A percentile compares a stretch with the other conserved stretches of the same genome.
These are phyloP conservation scores for Aspergillus hortae DNA, from an alignment of 2,329 filamentous ascomycete species.

Conservation along the genomic window DNA sequence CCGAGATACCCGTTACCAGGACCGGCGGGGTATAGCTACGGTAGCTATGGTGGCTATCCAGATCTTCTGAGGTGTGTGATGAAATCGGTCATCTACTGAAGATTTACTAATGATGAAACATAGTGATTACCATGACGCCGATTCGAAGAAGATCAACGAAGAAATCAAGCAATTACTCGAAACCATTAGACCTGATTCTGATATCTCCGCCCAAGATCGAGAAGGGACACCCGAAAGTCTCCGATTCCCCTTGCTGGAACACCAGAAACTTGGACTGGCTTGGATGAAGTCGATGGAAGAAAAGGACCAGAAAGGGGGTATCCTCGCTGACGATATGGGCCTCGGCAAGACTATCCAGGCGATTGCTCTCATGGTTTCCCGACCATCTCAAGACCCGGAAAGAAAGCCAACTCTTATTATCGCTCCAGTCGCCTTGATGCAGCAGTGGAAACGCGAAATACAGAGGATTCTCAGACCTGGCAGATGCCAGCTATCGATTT, in stretches of 20 bases:
- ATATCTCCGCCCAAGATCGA: conserved; percentile 58
- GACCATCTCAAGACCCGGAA: conserved; percentile 56
- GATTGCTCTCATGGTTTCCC: conserved; percentile 69
- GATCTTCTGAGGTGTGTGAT: conserved; percentile 11
- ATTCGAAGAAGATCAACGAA: conserved; percentile 54
- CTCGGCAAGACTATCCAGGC: conserved; percentile 82
- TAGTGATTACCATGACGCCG: conserved; percentile 25
- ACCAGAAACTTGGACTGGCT: conserved; percentile 73
- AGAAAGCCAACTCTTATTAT: conserved; percentile 77
- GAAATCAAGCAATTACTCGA: conserved; percentile 68
- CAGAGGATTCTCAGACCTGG: conserved; percentile 60
- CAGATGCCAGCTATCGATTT: conserved; percentile 58
- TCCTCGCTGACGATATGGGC: conserved; percentile 79
- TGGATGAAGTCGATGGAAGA: conserved; percentile 76
- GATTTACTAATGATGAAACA: conserved; percentile 1
- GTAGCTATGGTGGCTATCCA: not conserved
- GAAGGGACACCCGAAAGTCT: conserved; percentile 68
- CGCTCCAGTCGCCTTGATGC: conserved; percentile 73
- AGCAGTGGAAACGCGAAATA: conserved; percentile 84
- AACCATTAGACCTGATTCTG: conserved; percentile 70
- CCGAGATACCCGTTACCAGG: not conserved
- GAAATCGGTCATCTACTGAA: not conserved
- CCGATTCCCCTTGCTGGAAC: conserved; percentile 67
- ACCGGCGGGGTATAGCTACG: not conserved
- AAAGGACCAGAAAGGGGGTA: conserved; percentile 68